Evolutionary conservation across 1,284 basidiomycete genomes (phyloP), one percentile per base, ranked within the genome.

Genomic region (Pyrrhoderma noxium): DNA sequence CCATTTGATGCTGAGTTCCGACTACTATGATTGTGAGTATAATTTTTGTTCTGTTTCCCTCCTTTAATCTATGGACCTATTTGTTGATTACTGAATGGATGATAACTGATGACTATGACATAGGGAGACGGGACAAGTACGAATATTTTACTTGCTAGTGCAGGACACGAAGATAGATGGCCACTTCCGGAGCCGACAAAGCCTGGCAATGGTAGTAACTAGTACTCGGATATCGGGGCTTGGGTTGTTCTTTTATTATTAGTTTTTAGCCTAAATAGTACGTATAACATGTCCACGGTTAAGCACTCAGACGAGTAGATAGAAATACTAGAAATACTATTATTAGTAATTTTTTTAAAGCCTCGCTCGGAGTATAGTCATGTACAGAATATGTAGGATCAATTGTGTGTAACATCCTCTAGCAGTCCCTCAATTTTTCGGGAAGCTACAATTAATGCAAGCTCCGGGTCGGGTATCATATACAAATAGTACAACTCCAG

Each of bases 41-140:
- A 43, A 70, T 46, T 66, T 74, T 18, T 72, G 76, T 41, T 58
- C 73, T 64, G 16, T 3, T 16, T 46, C n/a, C n/a, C 3, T n/a
- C 57, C 62, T 48, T 59, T 11, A 39, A 13, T 11, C 45, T 27
- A 45, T 21, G 9, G 16, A 11, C 7, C 14, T 14, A 40, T 41
- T 22, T 3, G 9, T 34, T n/a, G 31, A 19, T 14, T 35, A 21
- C 21, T 35, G 39, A 41, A 9, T 36, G 23, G 8, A 21, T 3
- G n/a, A 11, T 21, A 31, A n/a, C n/a, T n/a, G n/a, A n/a, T n/a
- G n/a, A n/a, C n/a, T n/a, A n/a, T n/a, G 11, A 31, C 27, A 7
- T 40, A 49, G 48, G 48, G 48, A 19, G 27, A 43, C 18, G 39
- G 48, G 9, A 49, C 39, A 13, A 11, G 11, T 36, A n/a, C 16